Conservation (phyloP, 2,329 filamentous ascomycete genomes). For the Colletotrichum australisinense region DNA sequence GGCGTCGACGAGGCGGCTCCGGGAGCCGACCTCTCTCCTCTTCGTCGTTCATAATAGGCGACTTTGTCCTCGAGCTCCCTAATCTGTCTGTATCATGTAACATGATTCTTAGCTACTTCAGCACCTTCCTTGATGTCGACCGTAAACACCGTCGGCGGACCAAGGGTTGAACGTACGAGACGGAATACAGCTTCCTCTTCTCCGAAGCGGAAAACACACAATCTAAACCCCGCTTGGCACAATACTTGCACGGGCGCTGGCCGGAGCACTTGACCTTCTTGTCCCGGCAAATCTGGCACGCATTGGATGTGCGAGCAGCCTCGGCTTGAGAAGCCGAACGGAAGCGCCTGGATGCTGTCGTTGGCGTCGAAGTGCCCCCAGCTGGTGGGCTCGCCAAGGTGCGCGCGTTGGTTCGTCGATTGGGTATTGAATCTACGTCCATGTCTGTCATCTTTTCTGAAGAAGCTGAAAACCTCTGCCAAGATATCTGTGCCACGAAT, state of each 20-base stretch:
- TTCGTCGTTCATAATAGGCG: constrained; percentile 16
- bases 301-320: constrained; percentile 16
- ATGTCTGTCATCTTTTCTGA: not conserved
- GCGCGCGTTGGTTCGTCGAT: not conserved
- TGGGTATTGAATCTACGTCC: not conserved
- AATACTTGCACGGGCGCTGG: constrained; percentile 27
- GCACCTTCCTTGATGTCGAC: not conserved
- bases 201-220: constrained; percentile 15
- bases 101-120: not conserved
- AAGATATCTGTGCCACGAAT: not conserved
- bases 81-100: not conserved
- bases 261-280: constrained; percentile 34
- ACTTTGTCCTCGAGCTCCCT: constrained; percentile 9
- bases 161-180: constrained; percentile 14
- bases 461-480: not conserved
- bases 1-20: not conserved
- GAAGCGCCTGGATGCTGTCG: constrained; percentile 3
- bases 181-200: constrained; percentile 29
- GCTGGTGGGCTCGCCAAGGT: not conserved
- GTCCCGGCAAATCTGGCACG: constrained; percentile 24
- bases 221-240: constrained; percentile 11
- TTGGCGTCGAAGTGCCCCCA: not conserved
- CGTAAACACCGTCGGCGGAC: not conserved
- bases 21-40: not conserved
- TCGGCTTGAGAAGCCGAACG: constrained; percentile 27